Percentiles rank a stretch among this genome's conserved stretches.
phyloP scores from a whole-genome alignment of 176 grass and related monocot genomes.

The Lolium multiflorum region DNA sequence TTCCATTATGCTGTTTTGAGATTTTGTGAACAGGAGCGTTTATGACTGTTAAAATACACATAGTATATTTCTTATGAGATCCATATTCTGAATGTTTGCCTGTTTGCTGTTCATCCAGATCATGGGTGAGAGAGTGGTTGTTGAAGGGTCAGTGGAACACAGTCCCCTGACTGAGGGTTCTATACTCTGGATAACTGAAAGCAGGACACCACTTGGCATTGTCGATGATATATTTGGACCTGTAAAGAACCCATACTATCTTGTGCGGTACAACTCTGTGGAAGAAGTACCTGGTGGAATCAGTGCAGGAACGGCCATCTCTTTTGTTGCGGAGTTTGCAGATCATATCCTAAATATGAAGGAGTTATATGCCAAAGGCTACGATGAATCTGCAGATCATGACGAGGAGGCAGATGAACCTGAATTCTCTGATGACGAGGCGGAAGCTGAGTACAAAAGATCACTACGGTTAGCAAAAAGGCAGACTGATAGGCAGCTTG shows the following conservation, averaged over 20 bases:
- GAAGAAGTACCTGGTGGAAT: conserved; percentile 75
- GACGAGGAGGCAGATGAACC: conserved; percentile 64
- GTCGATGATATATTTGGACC: conserved; percentile 96
- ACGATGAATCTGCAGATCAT: conserved; percentile 75
- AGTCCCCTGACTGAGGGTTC: conserved; percentile 87
- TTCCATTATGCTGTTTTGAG: conserved; percentile 6
- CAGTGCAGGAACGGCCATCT: conserved; percentile 67
- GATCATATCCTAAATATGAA: conserved; percentile 77
- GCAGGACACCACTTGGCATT: conserved; percentile 64
- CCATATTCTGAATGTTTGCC: conserved; percentile 28
- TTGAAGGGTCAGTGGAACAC: conserved; percentile 85
- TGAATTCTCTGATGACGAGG: conserved; percentile 96
- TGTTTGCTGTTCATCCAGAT: conserved; percentile 59
- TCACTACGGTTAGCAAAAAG: conserved; percentile 61
- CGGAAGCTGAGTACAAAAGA: conserved; percentile 84
- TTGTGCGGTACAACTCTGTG: conserved; percentile 74
- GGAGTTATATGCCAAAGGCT: conserved; percentile 79
- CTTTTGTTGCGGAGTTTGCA: conserved; percentile 80
- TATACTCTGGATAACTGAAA: conserved; percentile 93
- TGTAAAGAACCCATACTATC: conserved; percentile 88
- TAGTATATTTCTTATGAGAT: conserved; percentile 14
- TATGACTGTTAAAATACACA: conserved; percentile 15
- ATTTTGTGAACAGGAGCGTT: not conserved
- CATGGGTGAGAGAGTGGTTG: conserved; percentile 78
- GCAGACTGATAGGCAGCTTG: conserved; percentile 52